These are phyloP conservation scores for Neurospora tetraspora DNA, from an alignment of 495 filamentous ascomycete species.

Conservation along the genomic window DNA sequence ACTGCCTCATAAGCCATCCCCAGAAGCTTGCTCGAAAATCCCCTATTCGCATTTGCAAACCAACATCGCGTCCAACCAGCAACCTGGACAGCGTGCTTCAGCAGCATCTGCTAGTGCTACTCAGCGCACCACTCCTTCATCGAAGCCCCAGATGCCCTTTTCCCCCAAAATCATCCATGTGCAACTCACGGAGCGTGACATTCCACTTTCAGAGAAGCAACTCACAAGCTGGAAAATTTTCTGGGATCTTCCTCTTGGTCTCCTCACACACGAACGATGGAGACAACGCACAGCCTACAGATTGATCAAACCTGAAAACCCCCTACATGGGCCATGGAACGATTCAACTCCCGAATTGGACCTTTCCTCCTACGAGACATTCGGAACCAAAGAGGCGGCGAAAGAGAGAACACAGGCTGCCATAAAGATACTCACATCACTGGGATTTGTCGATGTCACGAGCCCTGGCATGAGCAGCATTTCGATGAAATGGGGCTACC, in stretches of 20 bases:
- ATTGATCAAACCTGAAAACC: background rate
- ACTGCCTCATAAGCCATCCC: background rate
- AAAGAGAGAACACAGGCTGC: background rate
- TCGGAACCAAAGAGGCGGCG: background rate
- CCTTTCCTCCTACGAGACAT: background rate
- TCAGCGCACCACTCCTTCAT: background rate
- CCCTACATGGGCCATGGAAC: background rate
- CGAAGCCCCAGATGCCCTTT: background rate
- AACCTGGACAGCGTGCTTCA: background rate
- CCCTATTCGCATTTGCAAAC: background rate
- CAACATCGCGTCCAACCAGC: background rate
- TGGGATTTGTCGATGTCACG: background rate
- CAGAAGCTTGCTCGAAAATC: background rate
- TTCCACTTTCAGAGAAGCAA: background rate
- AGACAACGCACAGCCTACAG: background rate
- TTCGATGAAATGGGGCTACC: background rate
- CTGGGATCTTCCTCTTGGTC: background rate
- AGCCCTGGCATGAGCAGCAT: background rate
- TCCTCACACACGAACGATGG: background rate
- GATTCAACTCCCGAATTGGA: background rate
- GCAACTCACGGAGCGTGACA: background rate
- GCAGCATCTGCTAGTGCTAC: background rate
- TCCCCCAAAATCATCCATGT: background rate
- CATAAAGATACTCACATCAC: background rate
- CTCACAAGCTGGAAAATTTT: background rate